Evolutionary conservation across 305 asterid genomes (phyloP), one percentile per base, ranked within the genome.

Genomic region (Fraxinus nigra): DNA sequence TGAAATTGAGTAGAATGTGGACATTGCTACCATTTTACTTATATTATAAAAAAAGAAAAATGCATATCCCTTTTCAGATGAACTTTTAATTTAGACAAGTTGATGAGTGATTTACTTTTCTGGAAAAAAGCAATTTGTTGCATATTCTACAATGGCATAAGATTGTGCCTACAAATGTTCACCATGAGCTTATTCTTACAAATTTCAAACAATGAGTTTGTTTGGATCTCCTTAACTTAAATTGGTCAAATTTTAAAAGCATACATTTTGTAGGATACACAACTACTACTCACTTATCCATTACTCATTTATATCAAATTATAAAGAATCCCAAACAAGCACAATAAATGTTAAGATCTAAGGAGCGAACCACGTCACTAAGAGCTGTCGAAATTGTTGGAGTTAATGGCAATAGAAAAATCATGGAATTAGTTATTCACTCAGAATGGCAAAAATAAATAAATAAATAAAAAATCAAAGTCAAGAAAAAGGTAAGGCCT

Each of bases 161-260:
- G 72, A 63, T 63, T 5, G 6, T 22, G 32, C 67, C 33, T 1
- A 63, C 6, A 63, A 24, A 4, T 63, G 16, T 63, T 7, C 72
- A 78, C 30, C 74, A 59, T 70, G 73, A 80, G 76, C 67, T 67
- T 75, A 70, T 34, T 63, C 11, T 69, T 46, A 72, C 28, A 70
- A 35, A 33, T 10, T 76, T 63, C n/a, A 78, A 80, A 40, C 40
- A n/a, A 56, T 22, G 9, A 30, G 18, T 46, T 34, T 13, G 16
- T 11, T 43, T 0, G 54, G 54, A 3, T 11, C n/a, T 43, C 54
- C 54, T 11, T 40, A 40, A 43, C 51, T 11, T 11, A 43, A 38
- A 13, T 38, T 38, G 13, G 11, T 9, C 48, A 38, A 8, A 38
- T 11, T 38, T 38, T 38, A 38, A 38, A 43, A 43, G n/a, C 16